phyloP scores from a whole-genome alignment of 2,329 filamentous ascomycete species.

The Waltergamsia citrina region DNA sequence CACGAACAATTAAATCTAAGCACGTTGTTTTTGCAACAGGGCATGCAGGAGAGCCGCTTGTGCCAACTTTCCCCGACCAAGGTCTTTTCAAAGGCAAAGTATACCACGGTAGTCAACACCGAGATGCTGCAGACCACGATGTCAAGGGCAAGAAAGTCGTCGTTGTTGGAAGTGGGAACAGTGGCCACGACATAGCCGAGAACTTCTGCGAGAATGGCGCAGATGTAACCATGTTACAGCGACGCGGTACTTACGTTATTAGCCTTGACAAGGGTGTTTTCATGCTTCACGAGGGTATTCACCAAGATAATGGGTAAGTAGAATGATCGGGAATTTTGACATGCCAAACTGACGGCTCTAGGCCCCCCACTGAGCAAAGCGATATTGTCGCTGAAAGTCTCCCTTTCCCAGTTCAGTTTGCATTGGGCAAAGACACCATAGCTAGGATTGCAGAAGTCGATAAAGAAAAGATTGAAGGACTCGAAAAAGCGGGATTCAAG shows the following conservation, averaged over 20 bases:
- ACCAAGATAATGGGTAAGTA: constrained; percentile 7
- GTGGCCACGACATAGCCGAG: constrained; percentile 59
- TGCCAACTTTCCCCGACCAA: constrained; percentile 48
- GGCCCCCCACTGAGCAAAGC: constrained; percentile 36
- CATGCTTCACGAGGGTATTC: constrained; percentile 30
- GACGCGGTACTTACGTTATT: constrained; percentile 54
- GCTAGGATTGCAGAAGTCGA: constrained; percentile 17
- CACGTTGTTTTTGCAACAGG: constrained; percentile 61
- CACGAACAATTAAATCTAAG: constrained; percentile 39
- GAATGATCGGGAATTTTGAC: background rate
- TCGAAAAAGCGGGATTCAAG: constrained; percentile 50
- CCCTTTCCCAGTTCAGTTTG: constrained; percentile 35
- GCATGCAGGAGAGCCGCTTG: constrained; percentile 55
- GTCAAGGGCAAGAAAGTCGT: constrained; percentile 48
- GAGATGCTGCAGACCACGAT: constrained; percentile 33
- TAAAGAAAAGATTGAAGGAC: constrained; percentile 25
- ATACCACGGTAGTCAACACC: constrained; percentile 52
- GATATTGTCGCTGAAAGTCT: constrained; percentile 36
- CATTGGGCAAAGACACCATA: constrained; percentile 29
- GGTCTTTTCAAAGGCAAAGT: constrained; percentile 49
- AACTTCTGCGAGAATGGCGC: constrained; percentile 59
- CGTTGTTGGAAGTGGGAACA: constrained; percentile 60
- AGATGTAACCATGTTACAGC: constrained; percentile 59
- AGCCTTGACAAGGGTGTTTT: constrained; percentile 29
- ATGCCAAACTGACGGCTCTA: background rate